Evolutionary conservation across 257 asterid species (phyloP).

Genomic region (Prunella vulgaris): DNA sequence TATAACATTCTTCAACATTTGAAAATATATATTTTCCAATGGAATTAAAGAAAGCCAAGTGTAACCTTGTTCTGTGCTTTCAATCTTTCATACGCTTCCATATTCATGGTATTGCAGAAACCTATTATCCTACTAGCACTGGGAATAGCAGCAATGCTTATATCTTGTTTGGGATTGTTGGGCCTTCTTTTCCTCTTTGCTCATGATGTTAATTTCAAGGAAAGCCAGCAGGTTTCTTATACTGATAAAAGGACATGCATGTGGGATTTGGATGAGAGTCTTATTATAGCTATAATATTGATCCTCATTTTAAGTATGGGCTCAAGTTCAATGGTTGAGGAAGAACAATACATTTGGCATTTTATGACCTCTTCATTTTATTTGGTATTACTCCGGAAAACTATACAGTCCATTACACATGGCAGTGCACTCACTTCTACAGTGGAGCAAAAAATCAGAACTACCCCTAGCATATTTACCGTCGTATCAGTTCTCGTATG

Average conservation of each 20-base stretch:
- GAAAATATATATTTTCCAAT: background rate
- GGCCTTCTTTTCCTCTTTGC: constrained; percentile 41
- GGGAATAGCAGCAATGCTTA: constrained; percentile 64
- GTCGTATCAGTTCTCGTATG: constrained; percentile 45
- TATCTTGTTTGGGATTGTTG: constrained; percentile 55
- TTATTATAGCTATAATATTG: constrained; percentile 38
- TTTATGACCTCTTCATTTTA: constrained; percentile 60
- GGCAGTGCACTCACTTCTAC: constrained; percentile 22
- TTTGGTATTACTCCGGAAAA: constrained; percentile 61
- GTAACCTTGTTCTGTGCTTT: background rate
- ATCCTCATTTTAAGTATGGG: constrained; percentile 70
- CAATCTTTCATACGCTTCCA: constrained; percentile 2
- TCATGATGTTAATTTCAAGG: constrained; percentile 33
- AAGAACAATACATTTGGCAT: constrained; percentile 91
- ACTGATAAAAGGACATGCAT: constrained; percentile 17
- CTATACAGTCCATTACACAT: constrained; percentile 36
- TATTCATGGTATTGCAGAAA: constrained; percentile 48
- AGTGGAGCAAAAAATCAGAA: constrained; percentile 12
- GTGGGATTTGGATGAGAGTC: constrained; percentile 60
- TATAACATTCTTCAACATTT: constrained; percentile 17
- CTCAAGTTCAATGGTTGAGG: constrained; percentile 95
- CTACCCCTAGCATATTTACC: constrained; percentile 24
- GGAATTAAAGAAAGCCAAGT: constrained; percentile 6
- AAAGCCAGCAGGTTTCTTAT: constrained; percentile 18
- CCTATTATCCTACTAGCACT: constrained; percentile 52